These are phyloP conservation scores for Trypanosoma lewisi DNA, from an alignment of 208 protist species.

Conservation along the genomic window DNA sequence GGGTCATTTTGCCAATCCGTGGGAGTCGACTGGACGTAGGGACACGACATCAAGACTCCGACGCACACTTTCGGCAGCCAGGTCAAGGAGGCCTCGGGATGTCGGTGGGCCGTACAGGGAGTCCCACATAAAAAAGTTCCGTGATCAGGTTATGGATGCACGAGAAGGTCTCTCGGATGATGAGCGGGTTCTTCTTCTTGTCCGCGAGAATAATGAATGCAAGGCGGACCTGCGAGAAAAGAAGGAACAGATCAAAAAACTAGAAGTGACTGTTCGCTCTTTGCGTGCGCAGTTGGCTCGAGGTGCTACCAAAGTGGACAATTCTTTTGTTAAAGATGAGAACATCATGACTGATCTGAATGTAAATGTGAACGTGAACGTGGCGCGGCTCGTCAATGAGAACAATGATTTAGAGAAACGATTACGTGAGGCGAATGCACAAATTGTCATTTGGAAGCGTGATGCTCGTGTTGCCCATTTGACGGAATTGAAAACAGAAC, in stretches of 20 bases:
- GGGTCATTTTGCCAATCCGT: not conserved
- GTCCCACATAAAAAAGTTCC: conserved; percentile 19
- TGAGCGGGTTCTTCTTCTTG: conserved; percentile 14
- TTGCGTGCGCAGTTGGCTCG: conserved; percentile 21
- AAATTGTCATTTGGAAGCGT: conserved; percentile 35
- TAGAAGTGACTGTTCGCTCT: conserved; percentile 41
- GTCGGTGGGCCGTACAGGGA: conserved; percentile 16
- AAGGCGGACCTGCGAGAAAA: conserved; percentile 30
- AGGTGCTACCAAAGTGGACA: not conserved
- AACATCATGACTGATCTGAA: not conserved
- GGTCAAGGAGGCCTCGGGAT: not conserved
- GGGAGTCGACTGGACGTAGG: no score
- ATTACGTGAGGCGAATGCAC: conserved; percentile 26
- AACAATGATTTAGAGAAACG: conserved; percentile 30
- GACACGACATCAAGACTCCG: not conserved
- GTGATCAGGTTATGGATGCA: conserved; percentile 16
- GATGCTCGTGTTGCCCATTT: conserved; percentile 43
- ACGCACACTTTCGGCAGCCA: not conserved
- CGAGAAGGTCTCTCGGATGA: conserved; percentile 8
- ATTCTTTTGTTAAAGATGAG: not conserved
- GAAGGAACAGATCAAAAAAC: conserved; percentile 28
- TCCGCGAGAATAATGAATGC: conserved; percentile 15
- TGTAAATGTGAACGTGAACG: no score
- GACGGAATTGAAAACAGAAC: conserved; percentile 36
- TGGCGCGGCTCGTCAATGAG: conserved; percentile 15